phyloP scores from a whole-genome alignment of 805 yeast genomes.

The Candida pseudofarinosa region DNA sequence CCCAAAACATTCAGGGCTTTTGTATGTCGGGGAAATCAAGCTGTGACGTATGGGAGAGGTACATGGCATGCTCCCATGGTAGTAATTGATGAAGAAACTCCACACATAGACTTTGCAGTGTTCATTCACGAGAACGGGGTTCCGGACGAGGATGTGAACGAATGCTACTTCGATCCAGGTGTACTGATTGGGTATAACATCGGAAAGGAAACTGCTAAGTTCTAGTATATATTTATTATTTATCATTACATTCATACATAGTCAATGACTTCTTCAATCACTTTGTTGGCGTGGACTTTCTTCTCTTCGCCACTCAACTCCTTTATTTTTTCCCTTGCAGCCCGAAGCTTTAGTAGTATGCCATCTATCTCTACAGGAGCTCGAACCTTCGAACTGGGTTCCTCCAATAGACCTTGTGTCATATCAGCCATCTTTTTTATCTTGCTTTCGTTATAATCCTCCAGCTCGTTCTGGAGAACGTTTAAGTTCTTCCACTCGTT shows the following conservation, averaged over 20 bases:
- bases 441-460: conserved; percentile 14
- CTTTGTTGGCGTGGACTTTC: conserved; percentile 27
- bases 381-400: conserved; percentile 7
- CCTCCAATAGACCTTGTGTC: conserved; percentile 15
- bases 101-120: conserved; percentile 74
- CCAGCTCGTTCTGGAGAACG: conserved; percentile 1
- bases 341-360: conserved; percentile 27
- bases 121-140: conserved; percentile 81
- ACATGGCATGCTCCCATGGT: conserved; percentile 99
- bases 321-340: conserved; percentile 30
- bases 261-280: conserved; percentile 38
- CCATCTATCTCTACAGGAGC: conserved; percentile 22
- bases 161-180: conserved; percentile 66
- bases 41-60: conserved; percentile 81
- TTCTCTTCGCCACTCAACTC: conserved; percentile 22
- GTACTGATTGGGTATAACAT: conserved; percentile 28
- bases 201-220: conserved; percentile 7
- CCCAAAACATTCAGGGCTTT: conserved; percentile 61
- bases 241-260: conserved; percentile 20
- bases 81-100: conserved; percentile 56
- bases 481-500: conserved; percentile 42
- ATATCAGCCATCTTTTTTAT: conserved; percentile 18
- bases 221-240: conserved; percentile 6
- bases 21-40: conserved; percentile 74
- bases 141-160: conserved; percentile 76